Percentiles rank a stretch among this genome's conserved stretches.
Conservation (phyloP, 2,329 filamentous ascomycete species). For the Trichoderma sp. region DNA sequence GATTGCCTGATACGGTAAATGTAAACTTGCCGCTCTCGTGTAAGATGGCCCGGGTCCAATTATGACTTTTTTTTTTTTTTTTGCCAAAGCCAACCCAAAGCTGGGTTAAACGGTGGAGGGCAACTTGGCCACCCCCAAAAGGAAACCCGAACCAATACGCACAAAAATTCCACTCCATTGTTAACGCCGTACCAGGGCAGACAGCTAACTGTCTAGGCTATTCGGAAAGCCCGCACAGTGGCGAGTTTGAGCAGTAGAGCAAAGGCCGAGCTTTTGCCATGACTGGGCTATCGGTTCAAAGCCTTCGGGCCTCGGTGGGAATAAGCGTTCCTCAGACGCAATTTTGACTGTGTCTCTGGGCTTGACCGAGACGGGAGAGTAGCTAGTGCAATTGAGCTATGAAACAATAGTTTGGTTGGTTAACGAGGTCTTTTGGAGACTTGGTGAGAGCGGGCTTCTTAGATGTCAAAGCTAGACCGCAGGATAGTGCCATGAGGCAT, state of each 20-base stretch:
- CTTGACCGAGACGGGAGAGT: background rate
- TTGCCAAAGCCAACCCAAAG: background rate
- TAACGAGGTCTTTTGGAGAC: background rate
- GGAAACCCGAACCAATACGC: background rate
- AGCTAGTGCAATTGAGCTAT: background rate
- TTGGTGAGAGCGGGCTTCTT: background rate
- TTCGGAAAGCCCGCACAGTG: conserved; percentile 5
- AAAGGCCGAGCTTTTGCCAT: conserved; percentile 5
- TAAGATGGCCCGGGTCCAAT: background rate
- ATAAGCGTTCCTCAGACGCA: background rate
- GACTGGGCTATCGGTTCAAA: background rate
- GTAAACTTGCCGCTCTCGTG: background rate
- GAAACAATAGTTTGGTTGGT: background rate
- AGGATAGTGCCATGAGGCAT: background rate
- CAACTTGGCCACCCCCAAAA: background rate
- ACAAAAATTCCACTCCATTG: background rate
- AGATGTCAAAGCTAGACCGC: background rate
- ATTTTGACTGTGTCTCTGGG: background rate
- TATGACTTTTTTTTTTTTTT: background rate
- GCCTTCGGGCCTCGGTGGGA: background rate
- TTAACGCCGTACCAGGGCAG: background rate
- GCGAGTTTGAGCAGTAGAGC: background rate
- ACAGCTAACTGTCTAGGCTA: background rate
- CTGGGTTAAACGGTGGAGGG: background rate
- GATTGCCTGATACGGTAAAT: conserved; percentile 1